Conservation (phyloP, 2,329 filamentous ascomycete species). For the Coniochaeta ligniaria region DNA sequence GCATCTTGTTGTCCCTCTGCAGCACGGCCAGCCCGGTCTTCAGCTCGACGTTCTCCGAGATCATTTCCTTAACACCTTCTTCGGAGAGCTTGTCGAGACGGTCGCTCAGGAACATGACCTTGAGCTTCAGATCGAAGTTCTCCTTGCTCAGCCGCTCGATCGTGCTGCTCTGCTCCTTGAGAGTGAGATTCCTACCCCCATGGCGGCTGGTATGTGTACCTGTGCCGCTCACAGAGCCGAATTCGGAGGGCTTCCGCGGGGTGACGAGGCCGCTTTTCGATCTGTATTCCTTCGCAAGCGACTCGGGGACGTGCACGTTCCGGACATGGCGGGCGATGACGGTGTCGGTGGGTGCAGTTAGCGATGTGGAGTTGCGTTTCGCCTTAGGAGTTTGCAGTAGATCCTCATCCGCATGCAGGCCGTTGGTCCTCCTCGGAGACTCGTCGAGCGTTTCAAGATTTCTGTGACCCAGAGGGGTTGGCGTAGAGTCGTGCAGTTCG, state of each 20-base stretch:
- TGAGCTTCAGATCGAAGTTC: conserved; percentile 95
- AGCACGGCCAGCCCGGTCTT: conserved; percentile 84
- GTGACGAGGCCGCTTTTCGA: conserved; percentile 62
- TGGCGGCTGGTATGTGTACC: conserved; percentile 32
- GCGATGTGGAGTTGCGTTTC: conserved; percentile 36
- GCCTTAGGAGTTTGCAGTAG: conserved; percentile 65
- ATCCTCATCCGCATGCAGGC: conserved; percentile 29
- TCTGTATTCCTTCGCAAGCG: conserved; percentile 77
- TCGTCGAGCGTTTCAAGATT: conserved; percentile 45
- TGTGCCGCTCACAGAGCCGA: conserved; percentile 36
- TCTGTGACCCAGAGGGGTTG: conserved; percentile 27
- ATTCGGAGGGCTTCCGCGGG: conserved; percentile 42
- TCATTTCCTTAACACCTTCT: conserved; percentile 96
- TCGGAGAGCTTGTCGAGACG: conserved; percentile 89
- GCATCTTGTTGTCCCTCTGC: conserved; percentile 81
- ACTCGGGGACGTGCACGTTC: conserved; percentile 86
- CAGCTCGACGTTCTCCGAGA: conserved; percentile 92
- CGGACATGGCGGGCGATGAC: conserved; percentile 82
- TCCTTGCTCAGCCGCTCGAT: conserved; percentile 96
- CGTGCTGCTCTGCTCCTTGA: conserved; percentile 96
- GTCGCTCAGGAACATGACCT: conserved; percentile 94
- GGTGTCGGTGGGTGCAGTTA: conserved; percentile 72
- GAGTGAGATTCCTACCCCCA: conserved; percentile 66
- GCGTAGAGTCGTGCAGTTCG: conserved; percentile 45
- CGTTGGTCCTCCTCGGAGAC: conserved; percentile 21